Conservation (phyloP, 805 yeast species). For the Priceomyces carsonii region DNA sequence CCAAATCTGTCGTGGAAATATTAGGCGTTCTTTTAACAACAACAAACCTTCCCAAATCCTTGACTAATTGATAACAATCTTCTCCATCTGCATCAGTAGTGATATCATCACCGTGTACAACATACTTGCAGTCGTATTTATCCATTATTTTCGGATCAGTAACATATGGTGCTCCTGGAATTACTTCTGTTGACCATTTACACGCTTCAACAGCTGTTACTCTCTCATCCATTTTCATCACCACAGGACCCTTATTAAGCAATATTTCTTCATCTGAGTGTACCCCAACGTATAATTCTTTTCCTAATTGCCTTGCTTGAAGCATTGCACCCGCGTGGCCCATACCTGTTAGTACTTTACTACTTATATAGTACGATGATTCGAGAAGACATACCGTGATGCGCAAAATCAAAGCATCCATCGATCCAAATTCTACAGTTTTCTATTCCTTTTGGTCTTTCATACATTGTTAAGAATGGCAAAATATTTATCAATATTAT, state of each 20-base stretch:
- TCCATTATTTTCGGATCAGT: slow-evolving; percentile 84
- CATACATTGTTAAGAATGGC: slow-evolving; percentile 32
- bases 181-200: slow-evolving; percentile 77
- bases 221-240: slow-evolving; percentile 82
- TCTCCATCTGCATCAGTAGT: slow-evolving; percentile 95
- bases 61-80: slow-evolving; percentile 85
- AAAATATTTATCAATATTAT: too few species aligned
- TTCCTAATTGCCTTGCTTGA: slow-evolving; percentile 86
- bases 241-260: slow-evolving; percentile 88
- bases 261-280: slow-evolving; percentile 89
- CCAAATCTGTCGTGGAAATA: slow-evolving; percentile 92
- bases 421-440: slow-evolving; percentile 82
- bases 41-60: slow-evolving; percentile 79
- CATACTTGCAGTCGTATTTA: slow-evolving; percentile 72
- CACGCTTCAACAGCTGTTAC: slow-evolving; percentile 84
- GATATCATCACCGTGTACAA: slow-evolving; percentile 98
- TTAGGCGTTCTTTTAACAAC: slow-evolving; percentile 95
- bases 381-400: slow-evolving; percentile 65
- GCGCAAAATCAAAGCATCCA: slow-evolving; percentile 97
- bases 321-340: slow-evolving; percentile 93
- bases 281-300: slow-evolving; percentile 78
- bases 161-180: slow-evolving; percentile 88
- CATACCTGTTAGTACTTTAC: slow-evolving; percentile 11
- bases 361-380: too few species aligned
- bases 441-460: slow-evolving; percentile 43